phyloP scores from a whole-genome alignment of 306 rosid species.

The Citrullus mucosospermus region DNA sequence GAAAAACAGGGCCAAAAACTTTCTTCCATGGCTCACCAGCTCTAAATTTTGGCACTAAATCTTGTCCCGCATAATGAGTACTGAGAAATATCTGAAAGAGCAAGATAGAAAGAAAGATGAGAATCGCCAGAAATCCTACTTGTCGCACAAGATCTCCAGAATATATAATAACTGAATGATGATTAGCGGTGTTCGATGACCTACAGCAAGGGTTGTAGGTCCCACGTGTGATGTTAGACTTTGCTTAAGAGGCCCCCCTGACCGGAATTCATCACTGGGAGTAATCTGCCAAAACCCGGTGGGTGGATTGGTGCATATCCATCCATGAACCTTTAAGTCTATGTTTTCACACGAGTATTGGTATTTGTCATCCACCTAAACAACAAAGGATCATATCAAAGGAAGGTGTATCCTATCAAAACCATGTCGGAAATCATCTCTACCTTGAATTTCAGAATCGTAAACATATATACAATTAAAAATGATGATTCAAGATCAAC shows the following conservation, averaged over 20 bases:
- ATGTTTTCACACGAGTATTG: slow-evolving; percentile 76
- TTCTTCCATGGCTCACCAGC: slow-evolving; percentile 43
- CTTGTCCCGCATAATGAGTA: slow-evolving; percentile 40
- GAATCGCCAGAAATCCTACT: not conserved
- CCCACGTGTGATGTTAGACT: slow-evolving; percentile 89
- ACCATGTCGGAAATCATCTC: not conserved
- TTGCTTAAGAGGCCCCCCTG: slow-evolving; percentile 89
- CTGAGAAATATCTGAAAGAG: slow-evolving; percentile 47
- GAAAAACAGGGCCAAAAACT: slow-evolving; percentile 43
- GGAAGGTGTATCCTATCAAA: slow-evolving; percentile 4
- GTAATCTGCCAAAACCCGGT: slow-evolving; percentile 82
- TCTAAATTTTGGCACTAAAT: slow-evolving; percentile 31
- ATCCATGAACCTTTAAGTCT: slow-evolving; percentile 73
- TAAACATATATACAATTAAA: not conserved
- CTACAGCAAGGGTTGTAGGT: slow-evolving; percentile 85
- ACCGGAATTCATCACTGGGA: slow-evolving; percentile 76
- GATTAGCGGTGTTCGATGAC: slow-evolving; percentile 10
- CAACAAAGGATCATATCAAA: slow-evolving; percentile 18
- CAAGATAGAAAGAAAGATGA: slow-evolving; percentile 6
- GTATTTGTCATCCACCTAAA: slow-evolving; percentile 64
- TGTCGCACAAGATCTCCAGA: not conserved
- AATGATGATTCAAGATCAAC: not conserved
- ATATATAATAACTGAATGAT: not conserved
- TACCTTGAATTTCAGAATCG: not conserved
- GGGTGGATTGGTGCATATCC: slow-evolving; percentile 53